Evolutionary conservation across 345 rosid species (phyloP).

Genomic region (Populus euphratica): DNA sequence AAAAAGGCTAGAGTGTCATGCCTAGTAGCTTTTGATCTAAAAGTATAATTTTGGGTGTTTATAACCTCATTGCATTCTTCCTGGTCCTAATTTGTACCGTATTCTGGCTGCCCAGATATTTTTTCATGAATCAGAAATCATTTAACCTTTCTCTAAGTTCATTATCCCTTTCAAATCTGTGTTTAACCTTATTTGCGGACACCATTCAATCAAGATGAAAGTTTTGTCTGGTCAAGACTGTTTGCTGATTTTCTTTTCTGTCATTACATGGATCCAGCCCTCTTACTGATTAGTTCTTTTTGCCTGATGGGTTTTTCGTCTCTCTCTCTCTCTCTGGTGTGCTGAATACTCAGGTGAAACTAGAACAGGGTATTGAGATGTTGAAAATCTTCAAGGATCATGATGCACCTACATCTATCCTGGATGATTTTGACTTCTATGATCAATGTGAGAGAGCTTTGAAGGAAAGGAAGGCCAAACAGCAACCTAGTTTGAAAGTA

Average conservation of each 20-base stretch:
- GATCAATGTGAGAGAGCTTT: conserved; percentile 51
- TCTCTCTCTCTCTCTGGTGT: not conserved
- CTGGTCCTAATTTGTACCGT: not conserved
- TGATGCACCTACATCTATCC: conserved; percentile 45
- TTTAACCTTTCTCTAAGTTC: not conserved
- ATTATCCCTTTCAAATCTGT: not conserved
- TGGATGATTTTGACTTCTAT: conserved; percentile 64
- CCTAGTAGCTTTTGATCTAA: not conserved
- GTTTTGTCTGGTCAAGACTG: not conserved
- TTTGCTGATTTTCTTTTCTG: conserved; percentile 2
- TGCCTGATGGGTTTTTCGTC: not conserved
- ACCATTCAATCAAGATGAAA: not conserved
- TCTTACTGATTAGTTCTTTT: not conserved
- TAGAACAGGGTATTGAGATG: conserved; percentile 66
- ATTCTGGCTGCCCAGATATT: not conserved
- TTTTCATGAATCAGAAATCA: not conserved
- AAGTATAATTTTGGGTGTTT: not conserved
- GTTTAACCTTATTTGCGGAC: not conserved
- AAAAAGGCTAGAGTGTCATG: not conserved
- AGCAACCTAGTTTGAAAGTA: conserved; percentile 17
- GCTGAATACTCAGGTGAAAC: conserved; percentile 45
- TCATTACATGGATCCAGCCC: not conserved
- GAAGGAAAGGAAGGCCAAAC: conserved; percentile 43
- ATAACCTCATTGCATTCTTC: not conserved
- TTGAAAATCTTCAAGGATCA: conserved; percentile 61